Base-by-base conservation (phyloP, 805 yeast genomes). In the Ogataea corticis region DNA sequence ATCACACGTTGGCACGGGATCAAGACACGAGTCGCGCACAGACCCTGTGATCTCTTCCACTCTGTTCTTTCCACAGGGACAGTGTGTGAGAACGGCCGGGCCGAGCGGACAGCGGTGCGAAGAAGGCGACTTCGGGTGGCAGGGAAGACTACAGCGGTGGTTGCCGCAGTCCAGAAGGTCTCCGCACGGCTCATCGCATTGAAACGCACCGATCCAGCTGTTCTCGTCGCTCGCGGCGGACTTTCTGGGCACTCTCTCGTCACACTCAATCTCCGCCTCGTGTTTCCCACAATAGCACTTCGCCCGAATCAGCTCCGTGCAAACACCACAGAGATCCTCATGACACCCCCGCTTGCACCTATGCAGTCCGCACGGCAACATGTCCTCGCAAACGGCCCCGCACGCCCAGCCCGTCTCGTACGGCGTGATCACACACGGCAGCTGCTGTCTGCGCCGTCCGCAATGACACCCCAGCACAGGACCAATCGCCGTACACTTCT, bases 241-340 rank as follows among this genome's bases (percentile, higher is more conserved):
- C 43, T 49, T 70, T 67, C 44, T 58, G 2, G 81, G 73, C 16
- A 59, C 55, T 45, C 70, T 61, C 28, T 74, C 70, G 49, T 65
- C 55, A 62, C 90, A 80, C 51, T 67, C 55, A 14, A 80, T 61
- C 9, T 59, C 52, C 21, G 71, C 65, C 1, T 62, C 55, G 9
- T 77, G 71, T 29, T 72, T 69, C 0, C 96, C 96, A 69, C 97
- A 90, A 59, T 87, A 90, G 62, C 97, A 90, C 16, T 55, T 63
- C 1, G 76, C 75, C 4, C 57, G 58, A 1, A 85, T 62, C 2
- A 57, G 51, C 41, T 71, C 76, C 7, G 73, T 66, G 63, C 97
- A 90, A 5, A 73, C 70, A 0, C 95, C 96, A 69, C 97, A 90
- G 17, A 86, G 69, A 0, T 96, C 96, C n/a, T 69, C 60, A 65